phyloP scores from a whole-genome alignment of 2,329 filamentous ascomycete species.

The Ophiocordyceps camponoti-rufipedis region DNA sequence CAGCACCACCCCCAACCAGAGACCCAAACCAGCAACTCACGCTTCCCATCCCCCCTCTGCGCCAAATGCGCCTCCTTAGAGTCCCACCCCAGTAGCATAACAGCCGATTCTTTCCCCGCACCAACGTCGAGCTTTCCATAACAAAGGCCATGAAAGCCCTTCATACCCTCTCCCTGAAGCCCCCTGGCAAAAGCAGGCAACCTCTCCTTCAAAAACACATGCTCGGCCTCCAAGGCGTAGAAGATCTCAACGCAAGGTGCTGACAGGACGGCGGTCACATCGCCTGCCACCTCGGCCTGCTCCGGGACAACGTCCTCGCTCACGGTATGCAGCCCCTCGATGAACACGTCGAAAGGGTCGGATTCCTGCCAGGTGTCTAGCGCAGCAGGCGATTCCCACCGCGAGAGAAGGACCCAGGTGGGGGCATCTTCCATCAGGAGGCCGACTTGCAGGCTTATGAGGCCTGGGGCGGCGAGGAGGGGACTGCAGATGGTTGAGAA shows the following conservation, averaged over 20 bases:
- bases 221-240: conserved; percentile 14
- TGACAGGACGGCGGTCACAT: conserved; percentile 10
- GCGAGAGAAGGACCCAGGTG: conserved; percentile 13
- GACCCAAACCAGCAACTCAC: conserved; percentile 6
- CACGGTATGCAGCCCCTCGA: conserved; percentile 16
- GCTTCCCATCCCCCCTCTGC: conserved; percentile 12
- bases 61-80: conserved; percentile 18
- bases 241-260: conserved; percentile 21
- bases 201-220: conserved; percentile 12
- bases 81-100: conserved; percentile 20
- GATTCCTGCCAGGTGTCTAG: too few species aligned
- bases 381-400: conserved; percentile 18
- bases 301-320: conserved; percentile 9
- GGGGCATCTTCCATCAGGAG: conserved; percentile 15
- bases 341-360: conserved; percentile 19
- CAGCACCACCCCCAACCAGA: neutral
- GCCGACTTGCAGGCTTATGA: conserved; percentile 15
- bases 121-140: conserved; percentile 14
- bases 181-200: conserved; percentile 11
- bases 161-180: conserved; percentile 7
- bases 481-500: conserved; percentile 9
- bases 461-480: conserved; percentile 14
- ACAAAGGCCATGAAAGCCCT: conserved; percentile 12
- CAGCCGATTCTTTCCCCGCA: conserved; percentile 10
- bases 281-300: conserved; percentile 6